Conservation (phyloP, 768 basidiomycete species). For the Suillus weaverae region DNA sequence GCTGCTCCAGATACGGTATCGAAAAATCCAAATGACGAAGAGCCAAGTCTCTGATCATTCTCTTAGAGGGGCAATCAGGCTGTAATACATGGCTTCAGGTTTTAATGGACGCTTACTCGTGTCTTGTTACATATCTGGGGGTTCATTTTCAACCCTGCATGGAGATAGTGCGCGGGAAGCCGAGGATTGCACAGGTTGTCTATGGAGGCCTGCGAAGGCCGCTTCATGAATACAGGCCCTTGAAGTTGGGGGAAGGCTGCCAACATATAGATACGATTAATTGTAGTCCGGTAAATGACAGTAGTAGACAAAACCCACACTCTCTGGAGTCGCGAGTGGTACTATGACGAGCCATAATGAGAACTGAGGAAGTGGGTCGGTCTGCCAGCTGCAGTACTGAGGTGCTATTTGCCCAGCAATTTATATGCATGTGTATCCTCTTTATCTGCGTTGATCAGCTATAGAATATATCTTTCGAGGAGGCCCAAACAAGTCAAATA, state of each 20-base stretch:
- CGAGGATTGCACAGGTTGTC: not conserved
- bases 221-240: not conserved
- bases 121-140: not conserved
- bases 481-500: not conserved
- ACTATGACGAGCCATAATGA: not conserved
- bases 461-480: not conserved
- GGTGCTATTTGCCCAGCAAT: not conserved
- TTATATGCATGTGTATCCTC: not conserved
- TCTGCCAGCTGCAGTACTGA: not conserved
- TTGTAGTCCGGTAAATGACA: not conserved
- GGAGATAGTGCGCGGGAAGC: not conserved
- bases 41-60: not conserved
- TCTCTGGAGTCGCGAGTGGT: not conserved
- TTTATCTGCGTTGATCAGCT: not conserved
- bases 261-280: not conserved
- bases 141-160: not conserved
- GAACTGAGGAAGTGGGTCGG: not conserved
- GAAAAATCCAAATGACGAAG: slow-evolving; percentile 2
- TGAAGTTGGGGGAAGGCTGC: not conserved
- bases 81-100: too few relatives aligned
- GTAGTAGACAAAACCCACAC: not conserved
- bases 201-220: not conserved
- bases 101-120: not conserved
- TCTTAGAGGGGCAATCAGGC: not conserved
- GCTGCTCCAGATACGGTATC: not conserved